phyloP scores from a whole-genome alignment of 495 filamentous ascomycete genomes.

The Aspergillus sclerotioniger region DNA sequence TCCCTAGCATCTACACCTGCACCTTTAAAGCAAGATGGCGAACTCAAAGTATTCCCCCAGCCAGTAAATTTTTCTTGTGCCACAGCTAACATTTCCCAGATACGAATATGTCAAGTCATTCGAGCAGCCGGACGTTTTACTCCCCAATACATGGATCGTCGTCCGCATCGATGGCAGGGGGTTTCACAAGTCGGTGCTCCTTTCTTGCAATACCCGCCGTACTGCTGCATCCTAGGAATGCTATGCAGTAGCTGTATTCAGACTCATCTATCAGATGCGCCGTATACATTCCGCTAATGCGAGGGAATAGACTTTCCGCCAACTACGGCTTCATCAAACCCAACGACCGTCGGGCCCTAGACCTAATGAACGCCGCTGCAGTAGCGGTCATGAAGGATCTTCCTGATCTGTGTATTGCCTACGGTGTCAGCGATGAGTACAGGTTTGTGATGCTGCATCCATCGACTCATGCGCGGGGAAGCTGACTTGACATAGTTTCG shows the following conservation, averaged over 20 bases:
- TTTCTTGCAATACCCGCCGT: slow-evolving; percentile 3
- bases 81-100: slow-evolving; percentile 35
- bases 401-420: slow-evolving; percentile 80
- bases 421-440: slow-evolving; percentile 92
- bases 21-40: slow-evolving; percentile 26
- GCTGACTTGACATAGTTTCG: slow-evolving; percentile 59
- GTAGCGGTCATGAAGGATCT: slow-evolving; percentile 78
- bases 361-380: slow-evolving; percentile 94
- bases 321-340: slow-evolving; percentile 88
- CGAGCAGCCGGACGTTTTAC: slow-evolving; percentile 74
- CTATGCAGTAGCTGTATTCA: neutral
- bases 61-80: neutral
- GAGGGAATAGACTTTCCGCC: slow-evolving; percentile 59
- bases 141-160: slow-evolving; percentile 91
- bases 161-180: slow-evolving; percentile 89
- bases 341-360: slow-evolving; percentile 81
- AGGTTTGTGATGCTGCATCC: slow-evolving; percentile 49
- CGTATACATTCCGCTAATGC: slow-evolving; percentile 9
- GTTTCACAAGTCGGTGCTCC: slow-evolving; percentile 72
- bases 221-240: neutral
- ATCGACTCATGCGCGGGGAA: neutral
- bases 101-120: slow-evolving; percentile 93
- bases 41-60: slow-evolving; percentile 57
- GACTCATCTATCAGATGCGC: neutral
- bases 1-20: neutral